Percentiles rank a stretch among this genome's conserved stretches.
Conservation (phyloP, 768 basidiomycete species). For the Leccinum olivaceopallidum region DNA sequence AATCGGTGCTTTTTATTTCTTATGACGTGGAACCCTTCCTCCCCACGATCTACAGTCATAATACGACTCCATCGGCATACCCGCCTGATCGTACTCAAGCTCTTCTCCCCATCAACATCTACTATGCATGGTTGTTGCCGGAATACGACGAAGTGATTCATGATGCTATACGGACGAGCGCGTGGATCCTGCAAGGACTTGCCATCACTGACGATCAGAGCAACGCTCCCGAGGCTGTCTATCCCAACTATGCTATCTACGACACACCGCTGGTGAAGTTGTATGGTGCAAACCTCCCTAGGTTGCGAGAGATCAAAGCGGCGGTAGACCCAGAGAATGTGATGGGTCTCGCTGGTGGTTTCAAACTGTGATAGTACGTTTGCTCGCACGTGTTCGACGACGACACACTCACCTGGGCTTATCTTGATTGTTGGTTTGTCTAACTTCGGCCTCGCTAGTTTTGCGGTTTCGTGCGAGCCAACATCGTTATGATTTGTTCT, state of each 20-base stretch:
- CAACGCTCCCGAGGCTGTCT: background rate
- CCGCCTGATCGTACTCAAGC: conserved; percentile 40
- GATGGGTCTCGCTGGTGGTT: background rate
- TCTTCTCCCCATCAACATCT: conserved; percentile 48
- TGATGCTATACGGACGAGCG: conserved; percentile 38
- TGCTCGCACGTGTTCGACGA: background rate
- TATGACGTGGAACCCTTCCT: conserved; percentile 53
- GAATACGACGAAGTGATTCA: conserved; percentile 25
- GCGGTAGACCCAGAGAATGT: background rate
- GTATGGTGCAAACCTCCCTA: background rate
- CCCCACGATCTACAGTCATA: conserved; percentile 39
- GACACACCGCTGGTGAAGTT: background rate
- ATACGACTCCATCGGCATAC: conserved; percentile 41
- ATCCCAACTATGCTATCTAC: background rate
- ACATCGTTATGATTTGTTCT: background rate
- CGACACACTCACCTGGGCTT: background rate
- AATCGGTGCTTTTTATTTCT: conserved; percentile 3
- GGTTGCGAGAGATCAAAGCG: background rate
- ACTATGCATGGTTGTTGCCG: conserved; percentile 23
- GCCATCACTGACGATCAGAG: conserved; percentile 38
- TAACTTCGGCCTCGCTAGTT: background rate
- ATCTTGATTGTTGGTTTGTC: background rate
- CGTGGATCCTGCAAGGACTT: conserved; percentile 37
- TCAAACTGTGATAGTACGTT: background rate
- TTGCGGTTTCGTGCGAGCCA: too few relatives aligned